Base-by-base conservation (phyloP, 2,329 filamentous ascomycete genomes). In the Clarireedia hainanense region DNA sequence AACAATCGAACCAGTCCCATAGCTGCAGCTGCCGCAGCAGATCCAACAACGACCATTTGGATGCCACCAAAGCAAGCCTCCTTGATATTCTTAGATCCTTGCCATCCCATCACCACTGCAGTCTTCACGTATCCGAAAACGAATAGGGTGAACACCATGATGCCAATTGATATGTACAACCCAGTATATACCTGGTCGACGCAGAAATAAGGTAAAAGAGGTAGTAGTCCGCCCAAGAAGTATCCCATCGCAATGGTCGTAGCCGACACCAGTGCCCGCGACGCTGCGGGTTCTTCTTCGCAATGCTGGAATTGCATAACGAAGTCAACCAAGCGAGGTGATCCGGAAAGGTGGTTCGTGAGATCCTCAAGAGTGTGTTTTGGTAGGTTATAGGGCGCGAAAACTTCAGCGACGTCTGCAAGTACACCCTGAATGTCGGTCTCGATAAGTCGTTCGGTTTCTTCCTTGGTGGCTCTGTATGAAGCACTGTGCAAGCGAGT, bases 101-200 rank as follows among this genome's bases (percentile, higher is more conserved):
- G 60, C 64, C 63, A 69, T 50, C 72, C 73, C 1, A 68, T 75
- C 0, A 80, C 74, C 12, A 80, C 72, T 34, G 65, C 77, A 20
- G 81, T 84, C 73, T 86, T 86, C 55, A 76, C 73, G 62, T 83
- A 85, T n/a, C 84, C 84, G 66, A 88, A 88, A 2, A 72, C 68
- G 54, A 86, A 78, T 45, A 88, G 68, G 1, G 82, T 79, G 6
- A 83, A 65, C 12, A 80, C 75, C 64, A 85, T 87, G 52, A 86
- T 76, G 4, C 67, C 75, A 26, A 85, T 75, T 24, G 81, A 85
- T 57, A 81, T 78, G 37, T 78, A 75, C 50, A 91, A 71, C 6
- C 77, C 78, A 15, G 68, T 59, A 36, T 71, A 64, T 5, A 80
- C 73, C 26, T 72, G 65, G 1, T 58, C 63, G 17, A 76, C 72